phyloP scores from a whole-genome alignment of 2,329 filamentous ascomycete species.

The Alternaria triticina region DNA sequence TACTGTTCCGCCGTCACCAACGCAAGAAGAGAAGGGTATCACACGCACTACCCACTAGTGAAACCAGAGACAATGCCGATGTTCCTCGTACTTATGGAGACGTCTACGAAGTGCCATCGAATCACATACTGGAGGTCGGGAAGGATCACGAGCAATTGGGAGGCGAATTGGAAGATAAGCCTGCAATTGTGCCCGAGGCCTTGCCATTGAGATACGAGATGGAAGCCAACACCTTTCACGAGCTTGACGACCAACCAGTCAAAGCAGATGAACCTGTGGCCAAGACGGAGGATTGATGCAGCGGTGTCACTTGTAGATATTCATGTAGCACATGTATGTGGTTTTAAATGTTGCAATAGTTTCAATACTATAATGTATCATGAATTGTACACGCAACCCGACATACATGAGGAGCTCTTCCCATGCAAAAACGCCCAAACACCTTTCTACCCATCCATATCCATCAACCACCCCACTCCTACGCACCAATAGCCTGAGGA shows the following conservation, averaged over 20 bases:
- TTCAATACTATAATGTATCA: neutral
- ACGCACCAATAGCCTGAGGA: slow-evolving; percentile 46
- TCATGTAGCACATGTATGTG: neutral
- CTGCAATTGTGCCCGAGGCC: neutral
- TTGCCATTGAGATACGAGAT: neutral
- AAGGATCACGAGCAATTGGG: no score
- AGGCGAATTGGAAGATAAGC: neutral
- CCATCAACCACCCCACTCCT: neutral
- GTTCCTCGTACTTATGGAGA: fast-evolving
- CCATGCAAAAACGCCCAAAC: neutral
- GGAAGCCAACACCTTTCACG: fast-evolving
- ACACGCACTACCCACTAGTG: no score
- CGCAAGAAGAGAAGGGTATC: no score
- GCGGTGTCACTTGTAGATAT: neutral
- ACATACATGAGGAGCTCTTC: neutral
- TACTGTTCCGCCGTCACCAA: no score
- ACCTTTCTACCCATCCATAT: neutral
- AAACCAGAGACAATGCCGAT: no score
- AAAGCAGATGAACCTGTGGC: neutral
- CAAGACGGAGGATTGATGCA: neutral
- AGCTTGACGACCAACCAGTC: neutral
- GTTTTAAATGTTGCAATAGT: neutral
- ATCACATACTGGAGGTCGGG: no score
- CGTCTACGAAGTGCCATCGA: neutral
- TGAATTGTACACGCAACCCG: neutral